A percentile compares a stretch with the other conserved stretches of the same genome.
Conservation (phyloP, 1,284 basidiomycete genomes). For the Fomitopsis palustris region DNA sequence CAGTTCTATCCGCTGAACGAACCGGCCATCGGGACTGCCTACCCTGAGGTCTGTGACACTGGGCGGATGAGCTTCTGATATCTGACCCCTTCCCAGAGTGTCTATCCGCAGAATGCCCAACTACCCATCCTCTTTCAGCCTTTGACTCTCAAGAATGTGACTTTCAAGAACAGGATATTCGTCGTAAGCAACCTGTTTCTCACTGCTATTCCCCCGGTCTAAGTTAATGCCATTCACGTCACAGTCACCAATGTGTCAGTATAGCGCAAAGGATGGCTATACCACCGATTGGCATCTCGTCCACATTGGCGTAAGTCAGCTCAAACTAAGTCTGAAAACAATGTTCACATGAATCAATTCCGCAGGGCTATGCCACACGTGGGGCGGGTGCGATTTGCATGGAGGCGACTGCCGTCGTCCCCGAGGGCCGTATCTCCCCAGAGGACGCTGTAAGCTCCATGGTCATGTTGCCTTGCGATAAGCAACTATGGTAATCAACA, state of each 20-base stretch:
- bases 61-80: background rate
- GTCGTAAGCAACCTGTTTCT: conserved; percentile 30
- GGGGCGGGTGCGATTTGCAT: conserved; percentile 63
- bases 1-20: conserved; percentile 63
- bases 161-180: conserved; percentile 74
- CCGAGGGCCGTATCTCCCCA: conserved; percentile 61
- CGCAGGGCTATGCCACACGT: conserved; percentile 52
- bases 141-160: conserved; percentile 56
- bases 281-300: conserved; percentile 80
- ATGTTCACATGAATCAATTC: background rate
- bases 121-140: conserved; percentile 67
- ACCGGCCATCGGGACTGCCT: conserved; percentile 52
- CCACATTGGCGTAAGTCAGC: conserved; percentile 48
- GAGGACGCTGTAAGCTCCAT: conserved; percentile 27
- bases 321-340: background rate
- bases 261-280: conserved; percentile 69
- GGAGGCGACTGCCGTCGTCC: conserved; percentile 54
- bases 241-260: conserved; percentile 78
- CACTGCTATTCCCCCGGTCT: background rate
- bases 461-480: background rate
- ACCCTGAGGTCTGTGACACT: conserved; percentile 30
- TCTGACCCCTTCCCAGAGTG: conserved; percentile 28
- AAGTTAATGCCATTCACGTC: background rate
- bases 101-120: conserved; percentile 40
- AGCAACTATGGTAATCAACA: background rate